These are phyloP conservation scores for Acanthamoeba triangularis DNA, from an alignment of 208 protist species.

Conservation along the genomic window DNA sequence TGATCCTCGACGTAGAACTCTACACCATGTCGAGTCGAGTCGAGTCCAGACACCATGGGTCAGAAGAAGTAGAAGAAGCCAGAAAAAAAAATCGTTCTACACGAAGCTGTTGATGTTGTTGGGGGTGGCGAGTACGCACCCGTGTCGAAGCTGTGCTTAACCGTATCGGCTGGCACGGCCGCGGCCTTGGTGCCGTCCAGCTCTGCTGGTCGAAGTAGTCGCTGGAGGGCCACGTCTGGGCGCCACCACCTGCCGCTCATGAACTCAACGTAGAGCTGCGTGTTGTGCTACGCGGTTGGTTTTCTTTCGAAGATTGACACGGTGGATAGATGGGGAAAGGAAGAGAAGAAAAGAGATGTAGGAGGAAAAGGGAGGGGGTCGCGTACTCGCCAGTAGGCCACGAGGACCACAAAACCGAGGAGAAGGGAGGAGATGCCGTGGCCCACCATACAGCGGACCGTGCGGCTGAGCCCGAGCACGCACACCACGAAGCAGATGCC, in stretches of 20 bases:
- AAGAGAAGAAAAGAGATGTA: neutral
- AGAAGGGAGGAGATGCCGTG: neutral
- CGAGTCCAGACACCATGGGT: too few species aligned
- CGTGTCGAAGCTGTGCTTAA: neutral
- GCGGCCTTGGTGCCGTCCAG: neutral
- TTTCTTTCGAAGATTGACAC: neutral
- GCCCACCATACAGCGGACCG: neutral
- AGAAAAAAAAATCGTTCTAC: too few species aligned
- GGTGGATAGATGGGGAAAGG: neutral
- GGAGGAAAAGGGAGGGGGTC: too few species aligned
- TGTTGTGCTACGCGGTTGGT: neutral
- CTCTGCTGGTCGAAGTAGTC: neutral
- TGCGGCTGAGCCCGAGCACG: neutral
- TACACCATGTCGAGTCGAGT: neutral
- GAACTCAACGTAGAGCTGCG: neutral
- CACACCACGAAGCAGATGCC: neutral
- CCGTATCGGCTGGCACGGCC: neutral
- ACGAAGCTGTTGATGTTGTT: neutral
- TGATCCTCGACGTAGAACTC: conserved; percentile 38
- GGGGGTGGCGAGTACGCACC: neutral
- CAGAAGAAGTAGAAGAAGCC: neutral
- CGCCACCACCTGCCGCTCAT: neutral
- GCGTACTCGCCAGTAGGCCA: neutral
- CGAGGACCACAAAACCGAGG: neutral
- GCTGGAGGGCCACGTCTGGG: neutral